Conservation (phyloP, 257 asterid species). For the Agastache rugosa region DNA sequence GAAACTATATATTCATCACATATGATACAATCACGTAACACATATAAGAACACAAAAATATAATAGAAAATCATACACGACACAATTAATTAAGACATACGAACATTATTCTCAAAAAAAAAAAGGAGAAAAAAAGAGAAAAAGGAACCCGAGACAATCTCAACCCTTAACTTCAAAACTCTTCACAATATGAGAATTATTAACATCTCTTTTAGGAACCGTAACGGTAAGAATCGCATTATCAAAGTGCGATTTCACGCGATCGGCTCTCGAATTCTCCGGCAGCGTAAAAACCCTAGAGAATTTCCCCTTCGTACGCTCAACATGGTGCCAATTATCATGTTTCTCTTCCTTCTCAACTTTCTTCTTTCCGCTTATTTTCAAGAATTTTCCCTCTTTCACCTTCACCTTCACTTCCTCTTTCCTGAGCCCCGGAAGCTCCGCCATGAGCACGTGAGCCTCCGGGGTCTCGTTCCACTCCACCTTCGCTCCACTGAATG, state of each 20-base stretch:
- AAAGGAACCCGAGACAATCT: slow-evolving; percentile 2
- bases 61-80: background rate
- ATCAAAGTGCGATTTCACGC: slow-evolving; percentile 38
- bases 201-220: slow-evolving; percentile 47
- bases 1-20: too few species aligned
- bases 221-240: slow-evolving; percentile 47
- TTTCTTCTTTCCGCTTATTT: slow-evolving; percentile 45
- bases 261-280: slow-evolving; percentile 41
- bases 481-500: background rate
- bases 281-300: slow-evolving; percentile 44
- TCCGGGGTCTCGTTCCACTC: slow-evolving; percentile 53
- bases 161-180: slow-evolving; percentile 35
- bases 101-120: too few species aligned
- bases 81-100: background rate
- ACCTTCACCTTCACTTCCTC: slow-evolving; percentile 54
- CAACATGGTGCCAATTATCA: slow-evolving; percentile 45
- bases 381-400: slow-evolving; percentile 40
- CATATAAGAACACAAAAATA: too few species aligned
- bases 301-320: slow-evolving; percentile 41
- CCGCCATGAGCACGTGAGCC: slow-evolving; percentile 40
- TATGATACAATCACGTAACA: too few species aligned
- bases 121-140: too few species aligned
- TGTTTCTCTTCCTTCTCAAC: slow-evolving; percentile 45
- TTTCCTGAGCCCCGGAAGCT: slow-evolving; percentile 46
- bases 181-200: slow-evolving; percentile 13